Percentiles rank a stretch among this genome's conserved stretches.
Conservation (phyloP, 768 basidiomycete genomes). For the Cantharellus cinnabarinus region DNA sequence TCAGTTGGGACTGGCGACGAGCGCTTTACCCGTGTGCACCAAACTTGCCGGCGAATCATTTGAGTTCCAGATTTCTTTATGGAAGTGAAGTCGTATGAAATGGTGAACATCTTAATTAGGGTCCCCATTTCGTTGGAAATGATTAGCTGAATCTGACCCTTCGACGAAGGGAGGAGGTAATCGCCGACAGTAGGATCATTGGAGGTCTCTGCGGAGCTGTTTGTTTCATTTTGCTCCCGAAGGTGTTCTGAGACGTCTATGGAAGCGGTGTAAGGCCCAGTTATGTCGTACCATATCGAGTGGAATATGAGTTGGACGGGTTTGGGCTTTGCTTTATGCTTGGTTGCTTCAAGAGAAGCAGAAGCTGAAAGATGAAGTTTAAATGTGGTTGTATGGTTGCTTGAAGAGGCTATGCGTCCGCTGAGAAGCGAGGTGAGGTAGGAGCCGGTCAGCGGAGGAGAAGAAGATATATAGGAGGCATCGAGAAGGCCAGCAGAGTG, state of each 20-base stretch:
- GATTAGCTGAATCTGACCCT: slow-evolving; percentile 17
- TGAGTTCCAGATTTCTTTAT: slow-evolving; percentile 12
- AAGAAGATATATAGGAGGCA: neutral
- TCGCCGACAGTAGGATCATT: neutral
- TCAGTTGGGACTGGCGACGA: neutral
- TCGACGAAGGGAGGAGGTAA: neutral
- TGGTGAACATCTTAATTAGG: slow-evolving; percentile 15
- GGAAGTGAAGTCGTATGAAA: slow-evolving; percentile 16
- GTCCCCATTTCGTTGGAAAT: slow-evolving; percentile 15
- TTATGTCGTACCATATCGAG: slow-evolving; percentile 10
- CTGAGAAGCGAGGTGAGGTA: slow-evolving; percentile 15
- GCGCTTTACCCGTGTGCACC: neutral
- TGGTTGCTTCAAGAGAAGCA: slow-evolving; percentile 11
- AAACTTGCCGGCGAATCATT: slow-evolving; percentile 15
- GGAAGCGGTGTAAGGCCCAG: slow-evolving; percentile 16
- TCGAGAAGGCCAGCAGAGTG: too few species aligned
- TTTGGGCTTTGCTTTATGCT: slow-evolving; percentile 3
- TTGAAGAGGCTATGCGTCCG: slow-evolving; percentile 12
- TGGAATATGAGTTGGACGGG: slow-evolving; percentile 10
- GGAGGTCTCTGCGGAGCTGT: neutral
- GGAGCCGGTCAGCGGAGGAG: slow-evolving; percentile 12
- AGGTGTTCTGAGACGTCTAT: slow-evolving; percentile 14
- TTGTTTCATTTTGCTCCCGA: neutral
- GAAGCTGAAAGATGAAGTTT: slow-evolving; percentile 12
- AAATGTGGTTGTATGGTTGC: slow-evolving; percentile 8